phyloP scores from a whole-genome alignment of 805 yeast genomes.

The Candida xiaguanensis region DNA sequence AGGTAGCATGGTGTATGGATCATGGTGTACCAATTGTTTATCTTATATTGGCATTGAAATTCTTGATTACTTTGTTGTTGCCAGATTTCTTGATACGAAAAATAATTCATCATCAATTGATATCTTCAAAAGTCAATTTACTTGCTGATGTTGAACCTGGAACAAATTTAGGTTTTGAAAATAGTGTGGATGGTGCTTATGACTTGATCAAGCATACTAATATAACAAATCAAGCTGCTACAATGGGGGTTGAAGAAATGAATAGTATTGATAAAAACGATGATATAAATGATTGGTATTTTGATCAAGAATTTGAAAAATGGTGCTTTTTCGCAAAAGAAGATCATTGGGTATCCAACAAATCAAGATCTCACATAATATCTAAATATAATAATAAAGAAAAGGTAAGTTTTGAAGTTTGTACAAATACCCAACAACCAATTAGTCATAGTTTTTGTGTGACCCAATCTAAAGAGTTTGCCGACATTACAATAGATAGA shows the following conservation, averaged over 20 bases:
- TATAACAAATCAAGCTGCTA: constrained; percentile 52
- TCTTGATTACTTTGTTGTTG: constrained; percentile 15
- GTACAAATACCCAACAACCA: constrained; percentile 28
- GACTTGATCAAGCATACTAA: constrained; percentile 38
- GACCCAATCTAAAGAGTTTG: constrained; percentile 49
- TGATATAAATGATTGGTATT: constrained; percentile 48
- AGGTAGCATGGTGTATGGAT: constrained; percentile 21
- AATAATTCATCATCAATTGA: constrained; percentile 1
- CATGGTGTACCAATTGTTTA: constrained; percentile 24
- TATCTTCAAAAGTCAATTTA: background rate
- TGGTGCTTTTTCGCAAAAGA: constrained; percentile 57
- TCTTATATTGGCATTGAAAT: constrained; percentile 17
- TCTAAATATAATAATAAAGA: constrained; percentile 28
- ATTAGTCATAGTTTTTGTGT: constrained; percentile 63
- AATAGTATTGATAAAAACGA: constrained; percentile 44
- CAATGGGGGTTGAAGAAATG: constrained; percentile 61
- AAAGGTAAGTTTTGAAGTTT: constrained; percentile 25
- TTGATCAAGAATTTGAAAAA: constrained; percentile 23
- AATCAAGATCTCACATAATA: constrained; percentile 45
- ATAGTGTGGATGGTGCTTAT: constrained; percentile 40
- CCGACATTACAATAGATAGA: constrained; percentile 33
- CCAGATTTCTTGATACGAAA: background rate
- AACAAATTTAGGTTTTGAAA: constrained; percentile 14
- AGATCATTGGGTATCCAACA: constrained; percentile 65
- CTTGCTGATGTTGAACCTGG: constrained; percentile 3